phyloP scores from a whole-genome alignment of 2,329 filamentous ascomycete species.

The Emmonsiellopsis sp. region DNA sequence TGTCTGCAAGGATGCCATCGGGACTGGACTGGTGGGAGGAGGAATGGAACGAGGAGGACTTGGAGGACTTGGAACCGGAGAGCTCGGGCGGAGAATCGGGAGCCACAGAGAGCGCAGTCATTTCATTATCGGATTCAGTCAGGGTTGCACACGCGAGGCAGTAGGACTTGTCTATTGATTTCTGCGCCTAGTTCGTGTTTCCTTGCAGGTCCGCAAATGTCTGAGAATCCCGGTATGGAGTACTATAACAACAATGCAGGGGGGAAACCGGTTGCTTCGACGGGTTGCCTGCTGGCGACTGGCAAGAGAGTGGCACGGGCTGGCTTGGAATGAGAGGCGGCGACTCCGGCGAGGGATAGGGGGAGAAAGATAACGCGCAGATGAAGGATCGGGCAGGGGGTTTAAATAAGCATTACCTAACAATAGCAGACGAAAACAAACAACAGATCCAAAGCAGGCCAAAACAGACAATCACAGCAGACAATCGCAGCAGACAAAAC shows the following conservation, averaged over 20 bases:
- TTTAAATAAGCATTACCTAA: not conserved
- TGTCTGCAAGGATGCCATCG: constrained; percentile 59
- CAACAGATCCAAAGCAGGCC: not conserved
- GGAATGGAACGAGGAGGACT: constrained; percentile 80
- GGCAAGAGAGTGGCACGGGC: too few species aligned
- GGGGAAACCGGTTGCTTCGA: too few species aligned
- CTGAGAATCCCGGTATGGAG: not conserved
- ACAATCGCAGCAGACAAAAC: too few species aligned
- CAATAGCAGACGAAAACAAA: not conserved
- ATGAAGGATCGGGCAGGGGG: not conserved
- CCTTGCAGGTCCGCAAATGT: not conserved
- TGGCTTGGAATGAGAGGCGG: too few species aligned
- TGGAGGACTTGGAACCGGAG: constrained; percentile 78
- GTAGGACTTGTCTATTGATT: not conserved
- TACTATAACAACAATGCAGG: not conserved
- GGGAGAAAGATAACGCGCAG: not conserved
- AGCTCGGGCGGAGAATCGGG: constrained; percentile 69
- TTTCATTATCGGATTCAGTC: constrained; percentile 21
- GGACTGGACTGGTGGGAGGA: constrained; percentile 62
- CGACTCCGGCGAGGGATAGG: not conserved
- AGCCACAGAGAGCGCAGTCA: constrained; percentile 37
- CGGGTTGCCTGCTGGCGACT: too few species aligned
- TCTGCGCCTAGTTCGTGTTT: not conserved
- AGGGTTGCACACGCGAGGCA: not conserved
- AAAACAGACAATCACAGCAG: not conserved